A percentile compares a stretch with the other conserved stretches of the same genome.
These are phyloP conservation scores for Diaporthe eres DNA, from an alignment of 2,329 filamentous ascomycete genomes.

Conservation along the genomic window DNA sequence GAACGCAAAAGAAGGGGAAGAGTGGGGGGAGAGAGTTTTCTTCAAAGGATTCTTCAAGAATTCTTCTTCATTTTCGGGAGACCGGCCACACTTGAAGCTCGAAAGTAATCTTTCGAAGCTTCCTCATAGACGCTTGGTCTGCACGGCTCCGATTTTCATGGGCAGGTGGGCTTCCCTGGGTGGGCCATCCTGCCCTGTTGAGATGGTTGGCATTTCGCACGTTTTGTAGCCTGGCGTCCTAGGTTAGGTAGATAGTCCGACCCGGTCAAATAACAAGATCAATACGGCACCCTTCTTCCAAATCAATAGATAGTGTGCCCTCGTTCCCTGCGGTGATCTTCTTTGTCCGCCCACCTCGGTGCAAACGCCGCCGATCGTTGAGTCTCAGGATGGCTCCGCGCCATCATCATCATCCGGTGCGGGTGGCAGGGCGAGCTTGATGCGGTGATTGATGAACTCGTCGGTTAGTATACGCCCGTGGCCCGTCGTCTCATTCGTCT, in stretches of 20 bases:
- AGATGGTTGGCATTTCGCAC: constrained; percentile 11
- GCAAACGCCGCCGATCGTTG: not conserved
- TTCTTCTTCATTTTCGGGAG: not conserved
- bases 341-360: not conserved
- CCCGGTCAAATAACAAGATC: constrained; percentile 22
- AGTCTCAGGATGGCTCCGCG: constrained; percentile 8
- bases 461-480: constrained; percentile 83
- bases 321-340: not conserved
- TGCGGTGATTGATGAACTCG: constrained; percentile 83
- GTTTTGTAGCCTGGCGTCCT: constrained; percentile 38
- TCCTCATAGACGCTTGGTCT: not conserved
- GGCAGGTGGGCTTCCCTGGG: not conserved
- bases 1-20: not conserved
- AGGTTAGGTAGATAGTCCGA: constrained; percentile 36
- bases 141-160: not conserved
- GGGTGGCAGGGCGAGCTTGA: constrained; percentile 61
- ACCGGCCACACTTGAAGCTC: not conserved
- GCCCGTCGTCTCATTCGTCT: constrained; percentile 76
- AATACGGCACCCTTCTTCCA: not conserved
- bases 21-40: not conserved
- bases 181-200: not conserved
- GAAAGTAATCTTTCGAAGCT: not conserved
- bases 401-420: constrained; percentile 23
- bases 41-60: not conserved
- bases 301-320: not conserved